A percentile compares a stretch with the other conserved stretches of the same genome.
Conservation (phyloP, 148 eudicot species). For the Fagopyrum homotropicum region DNA sequence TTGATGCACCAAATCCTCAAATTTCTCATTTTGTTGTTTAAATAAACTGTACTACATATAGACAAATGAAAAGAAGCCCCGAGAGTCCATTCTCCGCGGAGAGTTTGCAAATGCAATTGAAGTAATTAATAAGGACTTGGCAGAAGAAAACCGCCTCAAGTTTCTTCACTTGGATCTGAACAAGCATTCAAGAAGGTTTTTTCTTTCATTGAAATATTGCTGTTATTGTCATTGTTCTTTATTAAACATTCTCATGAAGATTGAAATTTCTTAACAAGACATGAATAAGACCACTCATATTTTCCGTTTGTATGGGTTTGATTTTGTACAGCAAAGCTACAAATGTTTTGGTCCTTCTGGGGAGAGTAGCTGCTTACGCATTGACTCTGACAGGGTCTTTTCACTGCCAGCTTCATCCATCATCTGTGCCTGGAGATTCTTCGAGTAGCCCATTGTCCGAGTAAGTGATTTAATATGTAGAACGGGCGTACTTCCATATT, state of each 20-base stretch:
- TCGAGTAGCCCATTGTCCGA: constrained; percentile 22
- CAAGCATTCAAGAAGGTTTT: constrained; percentile 50
- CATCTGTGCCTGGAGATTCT: constrained; percentile 25
- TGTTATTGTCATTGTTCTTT: background rate
- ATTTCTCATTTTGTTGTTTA: background rate
- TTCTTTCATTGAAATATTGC: background rate
- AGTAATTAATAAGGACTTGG: constrained; percentile 40
- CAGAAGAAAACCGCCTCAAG: constrained; percentile 46
- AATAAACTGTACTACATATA: constrained; percentile 16
- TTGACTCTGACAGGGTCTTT: constrained; percentile 72
- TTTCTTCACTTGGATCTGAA: constrained; percentile 70
- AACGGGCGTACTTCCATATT: background rate
- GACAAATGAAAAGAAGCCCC: constrained; percentile 64
- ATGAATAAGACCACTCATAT: background rate
- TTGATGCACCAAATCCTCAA: background rate
- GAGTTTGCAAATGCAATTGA: constrained; percentile 62
- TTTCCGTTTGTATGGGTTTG: background rate
- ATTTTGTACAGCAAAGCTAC: constrained; percentile 24
- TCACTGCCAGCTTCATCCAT: constrained; percentile 53
- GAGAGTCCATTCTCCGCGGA: constrained; percentile 61
- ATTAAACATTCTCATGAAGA: background rate
- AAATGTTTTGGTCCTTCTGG: constrained; percentile 58
- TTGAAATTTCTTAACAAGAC: background rate
- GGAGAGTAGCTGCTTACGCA: constrained; percentile 80
- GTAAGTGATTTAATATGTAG: constrained; percentile 31